phyloP scores from a whole-genome alignment of 495 filamentous ascomycete genomes.

The Penicillium samsonianum region DNA sequence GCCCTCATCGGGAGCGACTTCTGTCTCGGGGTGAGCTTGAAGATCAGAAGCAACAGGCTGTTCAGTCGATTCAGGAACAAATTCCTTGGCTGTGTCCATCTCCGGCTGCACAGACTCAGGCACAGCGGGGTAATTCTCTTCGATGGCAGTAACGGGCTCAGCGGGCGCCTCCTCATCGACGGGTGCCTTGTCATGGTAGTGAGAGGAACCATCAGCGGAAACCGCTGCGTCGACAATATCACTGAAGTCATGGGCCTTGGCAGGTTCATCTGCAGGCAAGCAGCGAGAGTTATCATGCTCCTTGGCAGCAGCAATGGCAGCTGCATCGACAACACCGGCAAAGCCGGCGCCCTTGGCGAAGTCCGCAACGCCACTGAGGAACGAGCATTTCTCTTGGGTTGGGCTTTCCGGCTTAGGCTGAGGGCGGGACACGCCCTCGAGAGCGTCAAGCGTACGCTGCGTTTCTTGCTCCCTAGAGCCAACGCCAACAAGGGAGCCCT shows the following conservation, averaged over 20 bases:
- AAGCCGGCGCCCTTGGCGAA: slow-evolving; percentile 21
- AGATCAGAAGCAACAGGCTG: slow-evolving; percentile 6
- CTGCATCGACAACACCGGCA: slow-evolving; percentile 31
- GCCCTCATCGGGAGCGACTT: slow-evolving; percentile 19
- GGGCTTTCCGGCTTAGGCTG: slow-evolving; percentile 21
- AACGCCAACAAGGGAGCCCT: slow-evolving; percentile 36
- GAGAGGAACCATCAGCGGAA: slow-evolving; percentile 6
- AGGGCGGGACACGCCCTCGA: background rate
- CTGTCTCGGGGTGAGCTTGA: slow-evolving; percentile 13
- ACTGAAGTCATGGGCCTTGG: slow-evolving; percentile 20
- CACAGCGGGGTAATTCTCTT: slow-evolving; percentile 13
- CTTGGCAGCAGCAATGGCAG: slow-evolving; percentile 29
- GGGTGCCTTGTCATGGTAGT: background rate
- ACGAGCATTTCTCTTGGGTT: slow-evolving; percentile 20
- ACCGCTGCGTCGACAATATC: slow-evolving; percentile 35
- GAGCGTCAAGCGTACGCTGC: slow-evolving; percentile 14
- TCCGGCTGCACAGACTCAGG: slow-evolving; percentile 1
- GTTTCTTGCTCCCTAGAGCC: slow-evolving; percentile 6
- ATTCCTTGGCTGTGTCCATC: slow-evolving; percentile 14
- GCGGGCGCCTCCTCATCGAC: slow-evolving; percentile 3
- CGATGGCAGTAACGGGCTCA: slow-evolving; percentile 23
- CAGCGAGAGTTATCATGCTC: slow-evolving; percentile 8
- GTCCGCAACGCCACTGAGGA: background rate
- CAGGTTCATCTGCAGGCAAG: background rate
- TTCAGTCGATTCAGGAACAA: slow-evolving; percentile 5